Evolutionary conservation across 352 stramenopile genomes (phyloP), one percentile per base, ranked within the genome.

Genomic region (Pythium plurisporium): DNA sequence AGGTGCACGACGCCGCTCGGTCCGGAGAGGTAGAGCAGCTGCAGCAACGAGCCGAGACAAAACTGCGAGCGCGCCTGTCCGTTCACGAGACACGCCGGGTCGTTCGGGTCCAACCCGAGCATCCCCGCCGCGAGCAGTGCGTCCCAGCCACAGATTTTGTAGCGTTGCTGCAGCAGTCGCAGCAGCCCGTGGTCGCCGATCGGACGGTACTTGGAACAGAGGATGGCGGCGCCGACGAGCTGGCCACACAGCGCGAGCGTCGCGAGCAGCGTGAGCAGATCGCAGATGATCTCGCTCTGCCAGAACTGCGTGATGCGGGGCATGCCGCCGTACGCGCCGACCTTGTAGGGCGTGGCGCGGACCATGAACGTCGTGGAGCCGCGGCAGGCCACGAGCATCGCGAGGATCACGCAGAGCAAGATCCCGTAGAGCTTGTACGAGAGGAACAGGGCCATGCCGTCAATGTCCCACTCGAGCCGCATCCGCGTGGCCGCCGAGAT

Each of bases 351-450:
- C 7, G 61, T 38, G 7, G 70, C 46, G 20, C 72, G 75, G 30
- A 69, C 61, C 76, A 87, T 83, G 47, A 85, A 83, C 6, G 74
- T 76, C 1, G 73, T 73, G 6, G 50, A 47, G 17, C 74, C 73
- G 9, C 65, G 64, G 22, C 67, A 41, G 15, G 70, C 55, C 15
- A 83, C 61, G 12, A 88, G 59, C 19, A 83, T 20, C n/a, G 62
- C 72, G 3, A 86, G 45, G 7, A 80, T 43, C n/a, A 78, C 45
- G 40, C 67, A 86, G 0, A 79, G 47, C 37, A 74, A 25, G 7
- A 82, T 46, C 51, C 55, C 69, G 60, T 77, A 77, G 27, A 82
- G 25, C 49, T 82, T 79, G 67, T 78, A 82, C 47, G 67, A 76
- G n/a, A 72, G 49, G 53, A 76, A 70, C 20, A 77, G 38, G 6